Conservation (phyloP, 2,329 filamentous ascomycete genomes). For the Fusarium decemcellulare region DNA sequence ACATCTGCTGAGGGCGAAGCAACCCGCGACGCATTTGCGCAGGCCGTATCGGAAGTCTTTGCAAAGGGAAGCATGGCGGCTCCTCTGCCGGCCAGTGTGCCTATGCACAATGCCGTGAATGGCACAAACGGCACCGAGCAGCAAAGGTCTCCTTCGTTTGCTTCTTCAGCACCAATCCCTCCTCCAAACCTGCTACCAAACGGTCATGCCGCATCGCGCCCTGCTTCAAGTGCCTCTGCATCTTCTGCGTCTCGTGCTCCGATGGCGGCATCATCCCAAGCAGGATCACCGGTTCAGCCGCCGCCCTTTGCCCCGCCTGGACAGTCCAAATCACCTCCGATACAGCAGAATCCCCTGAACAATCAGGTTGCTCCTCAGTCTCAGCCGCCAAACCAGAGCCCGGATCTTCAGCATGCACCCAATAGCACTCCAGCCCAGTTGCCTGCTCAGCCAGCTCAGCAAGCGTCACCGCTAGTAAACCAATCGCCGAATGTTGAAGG, state of each 20-base stretch:
- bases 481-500: conserved; percentile 45
- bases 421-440: neutral
- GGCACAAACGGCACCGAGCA: conserved; percentile 17
- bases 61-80: conserved; percentile 21
- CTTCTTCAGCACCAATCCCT: conserved; percentile 22
- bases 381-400: neutral
- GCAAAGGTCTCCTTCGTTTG: neutral
- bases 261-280: conserved; percentile 2
- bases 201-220: conserved; percentile 19
- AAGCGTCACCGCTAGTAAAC: conserved; percentile 9
- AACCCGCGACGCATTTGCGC: conserved; percentile 12
- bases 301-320: conserved; percentile 14
- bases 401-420: conserved; percentile 11
- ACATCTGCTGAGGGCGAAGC: conserved; percentile 7
- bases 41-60: conserved; percentile 10
- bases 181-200: conserved; percentile 12
- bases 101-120: conserved; percentile 19
- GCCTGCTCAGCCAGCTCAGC: conserved; percentile 7
- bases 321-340: conserved; percentile 24
- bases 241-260: conserved; percentile 2
- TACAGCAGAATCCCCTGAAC: conserved; percentile 7
- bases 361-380: conserved; percentile 11
- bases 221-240: conserved; percentile 23
- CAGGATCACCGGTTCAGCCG: conserved; percentile 5
- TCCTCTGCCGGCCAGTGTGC: conserved; percentile 3